phyloP scores from a whole-genome alignment of 139 green algal species.

The Tetradesmus obliquus region DNA sequence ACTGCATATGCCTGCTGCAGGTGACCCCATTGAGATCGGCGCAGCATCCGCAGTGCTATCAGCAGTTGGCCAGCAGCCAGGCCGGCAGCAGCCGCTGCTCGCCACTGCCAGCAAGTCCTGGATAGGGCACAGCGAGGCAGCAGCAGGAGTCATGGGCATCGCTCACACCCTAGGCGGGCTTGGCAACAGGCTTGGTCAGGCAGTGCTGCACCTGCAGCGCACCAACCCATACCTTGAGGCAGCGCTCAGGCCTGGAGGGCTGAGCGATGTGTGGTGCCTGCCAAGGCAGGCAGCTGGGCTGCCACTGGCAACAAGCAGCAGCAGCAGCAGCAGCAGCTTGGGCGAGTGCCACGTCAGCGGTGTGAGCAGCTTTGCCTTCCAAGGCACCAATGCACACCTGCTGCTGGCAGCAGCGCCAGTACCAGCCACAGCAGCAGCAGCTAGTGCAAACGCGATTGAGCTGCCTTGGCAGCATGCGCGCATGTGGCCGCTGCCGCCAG shows the following conservation, averaged over 20 bases:
- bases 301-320: not conserved
- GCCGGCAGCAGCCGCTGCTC: slow-evolving; percentile 49
- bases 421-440: not conserved
- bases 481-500: slow-evolving; percentile 24
- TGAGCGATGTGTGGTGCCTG: slow-evolving; percentile 13
- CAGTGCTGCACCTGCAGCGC: slow-evolving; percentile 71
- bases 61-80: not conserved
- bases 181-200: not conserved
- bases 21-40: slow-evolving; percentile 91
- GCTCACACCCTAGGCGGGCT: slow-evolving; percentile 58
- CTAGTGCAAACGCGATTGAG: not conserved
- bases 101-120: slow-evolving; percentile 81
- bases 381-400: slow-evolving; percentile 50
- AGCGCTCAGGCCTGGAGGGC: slow-evolving; percentile 40
- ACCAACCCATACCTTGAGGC: slow-evolving; percentile 72
- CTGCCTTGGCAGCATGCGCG: slow-evolving; percentile 19
- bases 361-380: slow-evolving; percentile 81
- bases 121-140: slow-evolving; percentile 88
- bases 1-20: not conserved
- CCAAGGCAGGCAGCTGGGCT: slow-evolving; percentile 36
- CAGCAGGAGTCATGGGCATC: slow-evolving; percentile 80
- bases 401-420: slow-evolving; percentile 26
- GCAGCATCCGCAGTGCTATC: slow-evolving; percentile 62
- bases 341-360: slow-evolving; percentile 37
- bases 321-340: not conserved